Evolutionary conservation across 805 yeast genomes (phyloP).

Genomic region (Lipomyces kockii): DNA sequence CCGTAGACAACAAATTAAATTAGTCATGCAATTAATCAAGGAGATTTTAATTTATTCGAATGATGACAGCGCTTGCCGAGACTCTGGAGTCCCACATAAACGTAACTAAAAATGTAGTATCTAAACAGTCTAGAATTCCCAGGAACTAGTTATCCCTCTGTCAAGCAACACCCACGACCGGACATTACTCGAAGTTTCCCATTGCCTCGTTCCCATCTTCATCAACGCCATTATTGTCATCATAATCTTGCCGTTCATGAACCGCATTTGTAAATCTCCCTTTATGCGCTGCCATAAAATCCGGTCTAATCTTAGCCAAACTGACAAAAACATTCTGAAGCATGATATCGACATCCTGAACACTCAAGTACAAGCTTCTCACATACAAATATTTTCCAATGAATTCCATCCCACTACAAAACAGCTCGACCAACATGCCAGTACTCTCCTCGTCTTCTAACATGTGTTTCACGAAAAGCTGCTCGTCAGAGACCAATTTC

Average conservation of each 20-base stretch:
- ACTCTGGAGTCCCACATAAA: no score
- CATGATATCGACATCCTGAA: background rate
- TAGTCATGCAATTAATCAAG: no score
- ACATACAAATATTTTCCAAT: background rate
- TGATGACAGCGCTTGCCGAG: no score
- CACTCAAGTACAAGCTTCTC: background rate
- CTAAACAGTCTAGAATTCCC: background rate
- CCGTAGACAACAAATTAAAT: no score
- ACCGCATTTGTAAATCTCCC: background rate
- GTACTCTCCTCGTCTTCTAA: background rate
- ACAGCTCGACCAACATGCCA: background rate
- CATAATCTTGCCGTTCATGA: background rate
- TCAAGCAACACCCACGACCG: background rate
- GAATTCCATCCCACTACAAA: background rate
- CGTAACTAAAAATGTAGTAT: background rate
- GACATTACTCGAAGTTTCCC: background rate
- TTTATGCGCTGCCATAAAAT: background rate
- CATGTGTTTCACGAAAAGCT: background rate
- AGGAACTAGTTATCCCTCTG: background rate
- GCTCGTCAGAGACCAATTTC: background rate
- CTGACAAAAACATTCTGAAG: background rate
- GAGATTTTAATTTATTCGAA: no score
- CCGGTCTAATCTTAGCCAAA: background rate
- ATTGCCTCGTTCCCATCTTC: background rate
- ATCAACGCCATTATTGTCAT: background rate